A percentile compares a stretch with the other conserved stretches of the same genome.
These are phyloP conservation scores for Xenosphaeropsis pyriputrescens DNA, from an alignment of 2,329 filamentous ascomycete genomes.

Conservation along the genomic window DNA sequence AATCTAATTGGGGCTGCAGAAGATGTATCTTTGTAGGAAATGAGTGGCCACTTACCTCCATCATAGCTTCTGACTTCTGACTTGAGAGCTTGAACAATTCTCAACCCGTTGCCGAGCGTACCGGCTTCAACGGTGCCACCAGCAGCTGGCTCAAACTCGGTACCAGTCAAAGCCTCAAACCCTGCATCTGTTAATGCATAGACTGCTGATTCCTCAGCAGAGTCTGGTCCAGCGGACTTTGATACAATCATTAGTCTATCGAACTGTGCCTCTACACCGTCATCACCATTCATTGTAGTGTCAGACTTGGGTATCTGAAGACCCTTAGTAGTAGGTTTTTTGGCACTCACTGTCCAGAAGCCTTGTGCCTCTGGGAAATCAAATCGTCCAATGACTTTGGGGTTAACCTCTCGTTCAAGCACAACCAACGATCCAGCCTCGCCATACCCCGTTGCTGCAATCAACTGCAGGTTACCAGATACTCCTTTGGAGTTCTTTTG, in stretches of 20 bases:
- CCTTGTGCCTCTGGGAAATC: conserved; percentile 59
- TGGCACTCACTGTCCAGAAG: conserved; percentile 68
- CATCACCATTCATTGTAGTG: conserved; percentile 29
- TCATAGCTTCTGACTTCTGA: conserved; percentile 86
- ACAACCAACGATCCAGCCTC: conserved; percentile 56
- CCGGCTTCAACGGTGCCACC: conserved; percentile 79
- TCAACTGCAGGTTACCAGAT: conserved; percentile 41
- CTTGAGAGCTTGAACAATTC: conserved; percentile 76
- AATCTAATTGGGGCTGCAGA: conserved; percentile 5
- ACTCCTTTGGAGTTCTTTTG: conserved; percentile 28
- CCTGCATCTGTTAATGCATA: conserved; percentile 60
- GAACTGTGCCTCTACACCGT: conserved; percentile 44
- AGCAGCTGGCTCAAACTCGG: conserved; percentile 84
- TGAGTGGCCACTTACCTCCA: conserved; percentile 42
- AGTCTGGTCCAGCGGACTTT: conserved; percentile 43
- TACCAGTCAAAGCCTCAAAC: conserved; percentile 62
- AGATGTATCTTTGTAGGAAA: no score
- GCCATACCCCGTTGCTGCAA: conserved; percentile 48
- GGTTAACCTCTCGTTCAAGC: conserved; percentile 65
- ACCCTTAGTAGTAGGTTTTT: conserved; percentile 49
- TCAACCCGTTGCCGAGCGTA: conserved; percentile 63
- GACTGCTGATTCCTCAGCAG: conserved; percentile 64
- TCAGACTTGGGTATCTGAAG: conserved; percentile 20
- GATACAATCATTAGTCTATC: conserved; percentile 76
- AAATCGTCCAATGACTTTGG: conserved; percentile 53